Evolutionary conservation across 2,329 filamentous ascomycete species (phyloP), one percentile per base, ranked within the genome.

Genomic region (Coleophoma cylindrospora): DNA sequence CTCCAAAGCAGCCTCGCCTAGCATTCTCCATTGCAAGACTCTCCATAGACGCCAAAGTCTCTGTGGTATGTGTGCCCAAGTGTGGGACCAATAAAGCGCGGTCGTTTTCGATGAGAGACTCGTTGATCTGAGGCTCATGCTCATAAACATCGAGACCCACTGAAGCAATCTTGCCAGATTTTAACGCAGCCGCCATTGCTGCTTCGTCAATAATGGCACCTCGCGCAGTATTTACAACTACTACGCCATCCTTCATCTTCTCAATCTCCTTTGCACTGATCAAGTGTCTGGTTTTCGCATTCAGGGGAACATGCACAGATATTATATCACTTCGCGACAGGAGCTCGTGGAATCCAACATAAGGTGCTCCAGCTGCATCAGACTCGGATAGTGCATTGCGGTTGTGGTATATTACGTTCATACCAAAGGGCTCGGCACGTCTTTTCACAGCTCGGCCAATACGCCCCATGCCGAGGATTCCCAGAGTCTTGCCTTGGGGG

Each of bases 391-490:
- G 67, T 58, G 70, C 66, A 3, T 70, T 78, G 9, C 88, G 81
- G 64, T 91, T 91, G 61, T 89, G 74, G 61, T 92, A 92, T 33
- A 82, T 75, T 13, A 89, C 74, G 49, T 68, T 75, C 85, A 92
- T 89, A 4, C 84, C 86, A 63, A 92, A 90, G 0, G 75, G 84
- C 48, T 80, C 74, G 4, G 83, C 84, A 67, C 89, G 89, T 61
- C 70, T 76, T 60, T 84, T 86, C 58, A 91, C 68, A 61, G 88
- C 87, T 37, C 49, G 33, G 0, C 89, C 89, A 54, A 92, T 92
- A 4, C 88, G 86, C n/a, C 89, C 89, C 87, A 92, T 91, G 3
- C 89, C 89, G 32, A 92, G 66, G 52, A 94, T 88, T 0, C 89
- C 89, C 9, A 94, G 73, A 1, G 81, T 71, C 67, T 91, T 91